A percentile compares a stretch with the other conserved stretches of the same genome.
These are phyloP conservation scores for Gymnopilus dilepis DNA, from an alignment of 768 basidiomycete genomes.

Conservation along the genomic window DNA sequence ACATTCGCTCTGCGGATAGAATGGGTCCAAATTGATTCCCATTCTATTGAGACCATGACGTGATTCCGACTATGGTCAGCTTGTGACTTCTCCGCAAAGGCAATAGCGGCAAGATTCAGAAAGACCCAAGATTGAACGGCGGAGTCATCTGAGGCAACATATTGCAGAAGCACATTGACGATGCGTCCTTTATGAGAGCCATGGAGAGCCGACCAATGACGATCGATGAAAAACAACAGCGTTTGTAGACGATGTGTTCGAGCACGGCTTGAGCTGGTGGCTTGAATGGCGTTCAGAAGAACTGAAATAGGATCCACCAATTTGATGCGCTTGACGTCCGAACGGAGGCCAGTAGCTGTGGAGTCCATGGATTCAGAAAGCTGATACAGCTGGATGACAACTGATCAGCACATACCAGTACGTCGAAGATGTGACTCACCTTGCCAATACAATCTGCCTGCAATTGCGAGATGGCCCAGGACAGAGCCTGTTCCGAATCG, in stretches of 20 bases:
- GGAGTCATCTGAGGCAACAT: slow-evolving; percentile 68
- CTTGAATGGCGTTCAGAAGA: slow-evolving; percentile 56
- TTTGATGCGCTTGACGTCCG: slow-evolving; percentile 55
- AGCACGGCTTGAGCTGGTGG: slow-evolving; percentile 33
- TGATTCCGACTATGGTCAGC: slow-evolving; percentile 6
- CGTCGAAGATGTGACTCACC: slow-evolving; percentile 42
- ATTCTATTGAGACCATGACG: slow-evolving; percentile 37
- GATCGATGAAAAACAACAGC: slow-evolving; percentile 83
- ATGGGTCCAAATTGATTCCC: slow-evolving; percentile 85
- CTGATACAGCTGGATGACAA: slow-evolving; percentile 56
- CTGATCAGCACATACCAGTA: slow-evolving; percentile 5
- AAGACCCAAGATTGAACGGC: slow-evolving; percentile 85
- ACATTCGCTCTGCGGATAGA: slow-evolving; percentile 75
- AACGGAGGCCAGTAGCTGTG: slow-evolving; percentile 29
- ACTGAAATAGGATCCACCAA: slow-evolving; percentile 63
- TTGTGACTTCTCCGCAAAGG: slow-evolving; percentile 48
- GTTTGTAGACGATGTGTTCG: slow-evolving; percentile 69
- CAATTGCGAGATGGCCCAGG: slow-evolving; percentile 81
- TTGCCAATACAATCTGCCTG: slow-evolving; percentile 79
- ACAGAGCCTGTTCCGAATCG: slow-evolving; percentile 66
- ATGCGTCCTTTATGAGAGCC: slow-evolving; percentile 60
- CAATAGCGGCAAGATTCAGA: slow-evolving; percentile 77
- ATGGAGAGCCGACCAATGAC: slow-evolving; percentile 74
- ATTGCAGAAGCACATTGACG: slow-evolving; percentile 57
- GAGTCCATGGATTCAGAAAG: slow-evolving; percentile 62